phyloP scores from a whole-genome alignment of 768 basidiomycete genomes.

The Boletellus ananas region DNA sequence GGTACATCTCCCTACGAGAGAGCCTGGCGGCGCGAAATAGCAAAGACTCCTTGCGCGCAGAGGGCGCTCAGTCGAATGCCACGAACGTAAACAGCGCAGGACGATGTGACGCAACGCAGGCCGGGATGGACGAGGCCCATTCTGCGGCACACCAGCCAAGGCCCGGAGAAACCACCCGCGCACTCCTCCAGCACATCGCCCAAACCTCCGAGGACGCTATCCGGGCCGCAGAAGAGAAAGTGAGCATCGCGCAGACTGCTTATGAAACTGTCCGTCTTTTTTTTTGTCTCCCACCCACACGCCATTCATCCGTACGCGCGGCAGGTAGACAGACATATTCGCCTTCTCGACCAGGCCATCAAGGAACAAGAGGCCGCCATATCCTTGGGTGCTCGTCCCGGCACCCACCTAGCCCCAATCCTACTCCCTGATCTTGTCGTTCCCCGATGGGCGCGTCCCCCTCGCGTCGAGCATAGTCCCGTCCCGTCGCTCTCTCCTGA shows the following conservation, averaged over 20 bases:
- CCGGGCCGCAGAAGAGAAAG: conserved; percentile 71
- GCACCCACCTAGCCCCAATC: conserved; percentile 50
- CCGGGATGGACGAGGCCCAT: background rate
- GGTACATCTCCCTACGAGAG: conserved; percentile 43
- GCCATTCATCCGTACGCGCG: background rate
- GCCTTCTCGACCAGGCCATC: conserved; percentile 72
- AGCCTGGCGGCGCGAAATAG: conserved; percentile 16
- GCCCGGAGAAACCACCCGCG: conserved; percentile 39
- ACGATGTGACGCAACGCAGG: conserved; percentile 3
- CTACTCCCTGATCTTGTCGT: conserved; percentile 61
- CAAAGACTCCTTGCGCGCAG: background rate
- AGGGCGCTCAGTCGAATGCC: background rate
- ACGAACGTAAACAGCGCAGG: background rate
- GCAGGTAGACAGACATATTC: conserved; percentile 78
- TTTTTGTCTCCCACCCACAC: background rate
- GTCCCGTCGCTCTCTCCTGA: conserved; percentile 35
- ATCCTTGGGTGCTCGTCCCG: conserved; percentile 48
- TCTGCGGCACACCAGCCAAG: conserved; percentile 13
- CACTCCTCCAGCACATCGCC: conserved; percentile 56
- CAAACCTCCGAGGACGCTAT: conserved; percentile 56
- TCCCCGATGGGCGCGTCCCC: conserved; percentile 48
- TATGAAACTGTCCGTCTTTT: conserved; percentile 57
- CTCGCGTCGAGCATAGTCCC: conserved; percentile 42
- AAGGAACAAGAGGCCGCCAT: conserved; percentile 56
- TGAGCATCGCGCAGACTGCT: conserved; percentile 66